Percentiles rank a stretch among this genome's conserved stretches.
Evolutionary conservation across 495 filamentous ascomycete genomes (phyloP).

Genomic region (Hyaloscypha bicolor): DNA sequence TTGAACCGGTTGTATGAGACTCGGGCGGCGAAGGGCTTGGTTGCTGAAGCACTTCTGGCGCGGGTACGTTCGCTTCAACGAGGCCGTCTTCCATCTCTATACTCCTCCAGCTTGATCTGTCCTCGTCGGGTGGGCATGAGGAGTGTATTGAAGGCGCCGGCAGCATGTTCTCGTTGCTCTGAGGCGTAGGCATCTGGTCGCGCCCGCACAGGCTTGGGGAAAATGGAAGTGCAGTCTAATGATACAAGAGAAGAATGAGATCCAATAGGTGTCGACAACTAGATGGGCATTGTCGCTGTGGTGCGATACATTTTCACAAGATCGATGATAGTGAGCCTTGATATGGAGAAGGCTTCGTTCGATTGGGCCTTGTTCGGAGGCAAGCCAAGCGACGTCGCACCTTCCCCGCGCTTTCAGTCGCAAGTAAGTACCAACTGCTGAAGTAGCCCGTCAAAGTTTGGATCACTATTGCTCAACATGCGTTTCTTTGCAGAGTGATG

Average conservation of each 20-base stretch:
- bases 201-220: conserved; percentile 34
- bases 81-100: conserved; percentile 30
- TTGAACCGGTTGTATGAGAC: conserved; percentile 23
- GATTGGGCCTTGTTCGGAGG: conserved; percentile 12
- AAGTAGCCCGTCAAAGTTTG: background rate
- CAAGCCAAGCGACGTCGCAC: background rate
- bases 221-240: conserved; percentile 24
- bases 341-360: conserved; percentile 14
- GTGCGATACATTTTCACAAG: conserved; percentile 17
- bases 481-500: background rate
- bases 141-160: conserved; percentile 26
- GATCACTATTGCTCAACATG: background rate
- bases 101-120: conserved; percentile 34
- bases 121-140: conserved; percentile 40
- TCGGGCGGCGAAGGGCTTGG: conserved; percentile 32
- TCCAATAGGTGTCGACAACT: conserved; percentile 7
- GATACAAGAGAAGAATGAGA: conserved; percentile 34
- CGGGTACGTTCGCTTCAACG: conserved; percentile 19
- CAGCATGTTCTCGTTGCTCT: conserved; percentile 36
- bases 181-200: conserved; percentile 53
- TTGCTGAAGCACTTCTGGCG: conserved; percentile 30
- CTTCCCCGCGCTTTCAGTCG: background rate
- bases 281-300: conserved; percentile 28
- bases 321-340: conserved; percentile 16
- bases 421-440: background rate